Base-by-base conservation (phyloP, 1,284 basidiomycete genomes). In the Pseudozyma hubeiensis region DNA sequence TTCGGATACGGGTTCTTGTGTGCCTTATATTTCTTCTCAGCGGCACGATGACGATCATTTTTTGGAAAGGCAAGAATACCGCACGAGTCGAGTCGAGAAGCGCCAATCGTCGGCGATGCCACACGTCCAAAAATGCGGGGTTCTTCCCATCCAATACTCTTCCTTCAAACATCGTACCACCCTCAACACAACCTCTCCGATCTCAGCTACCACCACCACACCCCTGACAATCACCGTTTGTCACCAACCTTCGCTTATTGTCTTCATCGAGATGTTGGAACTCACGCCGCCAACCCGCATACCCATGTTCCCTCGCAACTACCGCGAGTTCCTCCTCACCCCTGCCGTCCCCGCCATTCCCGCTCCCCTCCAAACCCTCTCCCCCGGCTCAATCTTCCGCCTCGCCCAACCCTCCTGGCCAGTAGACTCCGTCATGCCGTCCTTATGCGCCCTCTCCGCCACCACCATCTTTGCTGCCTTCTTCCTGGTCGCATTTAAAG, bases 341-440 rank as follows among this genome's bases (percentile, higher is more conserved):
- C 55, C 58, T 7, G 59, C 24, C 9, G 64, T 56, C 7, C 63
- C 64, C 16, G 43, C 59, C 41, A 16, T 63, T n/a, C 63, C 69
- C 4, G 37, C 52, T 10, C 55, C 58, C 4, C 64, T 55, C n/a
- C 62, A 64, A 41, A 61, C 53, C 5, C 56, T 72, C 6, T 44
- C 45, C 14, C 69, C 63, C 1, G 69, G 69, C n/a, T 50, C 62
- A 45, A 60, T 72, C 62, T 72, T 63, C 49, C 69, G 51, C 13
- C 59, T 72, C 29, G 69, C 69, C 13, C 69, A 72, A 33, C 69
- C 69, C 11, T 31, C 33, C 16, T 72, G 69, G 69, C 69, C 68
- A 13, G 49, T 51, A 10, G 59, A 62, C n/a, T 29, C 46, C 1
- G 54, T 57, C 39, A 51, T 58, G 51, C 69, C 69, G 3, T 72